Base-by-base conservation (phyloP, 345 rosid species). In the Murraya koenigii region DNA sequence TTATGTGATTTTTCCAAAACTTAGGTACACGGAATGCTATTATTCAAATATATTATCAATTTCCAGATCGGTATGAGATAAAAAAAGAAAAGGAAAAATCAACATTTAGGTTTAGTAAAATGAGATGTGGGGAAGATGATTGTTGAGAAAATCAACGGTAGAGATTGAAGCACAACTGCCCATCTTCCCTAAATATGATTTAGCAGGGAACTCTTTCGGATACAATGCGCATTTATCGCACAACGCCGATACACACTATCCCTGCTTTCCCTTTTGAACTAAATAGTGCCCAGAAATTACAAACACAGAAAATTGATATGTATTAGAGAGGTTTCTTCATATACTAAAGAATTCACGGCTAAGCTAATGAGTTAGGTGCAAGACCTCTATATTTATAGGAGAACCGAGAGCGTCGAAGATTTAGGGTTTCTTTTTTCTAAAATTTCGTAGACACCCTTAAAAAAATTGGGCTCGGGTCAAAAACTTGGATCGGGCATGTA, bases 241-340 rank as follows among this genome's bases (percentile, higher is more conserved):
- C 78, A 75, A 14, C 30, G 62, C 78, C 30, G 63, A 49, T 22
- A 75, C 59, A 64, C 69, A 62, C 69, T 58, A 75, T 63, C 70
- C 59, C 77, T 63, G 59, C 41, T 23, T 67, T 17, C 7, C 56
- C 2, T 44, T 11, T 11, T 44, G 11, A 44, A 44, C 49, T 11
- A 44, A 44, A 13, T 11, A 11, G 3, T 13, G 35, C 47, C 14
- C 47, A 41, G 47, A 41, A 41, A 41, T 41, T 41, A 41, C 47
- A 41, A 14, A 44, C 17, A 3, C 49, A 2, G 49, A 44, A 44
- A 13, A 44, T 0, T 44, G 49, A 11, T 44, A 44, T 13, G 0
- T 3, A 44, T 44, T 44, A 44, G 15, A 11, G 49, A 44, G 17
- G 15, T 4, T 8, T 30, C 1, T 30, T 30, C 3, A 3, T 10